Conservation (phyloP, 768 basidiomycete genomes). For the Hygrophoropsis aurantiaca region DNA sequence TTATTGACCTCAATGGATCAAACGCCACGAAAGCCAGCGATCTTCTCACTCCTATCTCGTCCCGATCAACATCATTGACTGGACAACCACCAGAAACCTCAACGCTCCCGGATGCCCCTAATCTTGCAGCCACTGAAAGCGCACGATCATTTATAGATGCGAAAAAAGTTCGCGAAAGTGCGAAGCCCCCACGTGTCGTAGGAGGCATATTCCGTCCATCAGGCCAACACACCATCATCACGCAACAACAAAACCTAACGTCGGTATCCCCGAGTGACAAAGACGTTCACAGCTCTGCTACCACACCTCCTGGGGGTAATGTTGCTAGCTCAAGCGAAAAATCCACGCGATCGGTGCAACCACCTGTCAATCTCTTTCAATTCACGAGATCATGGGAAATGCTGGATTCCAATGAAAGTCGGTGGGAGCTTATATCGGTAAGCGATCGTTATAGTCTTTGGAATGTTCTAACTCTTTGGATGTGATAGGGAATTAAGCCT, state of each 20-base stretch:
- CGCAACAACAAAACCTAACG: slow-evolving; percentile 23
- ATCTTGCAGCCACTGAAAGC: slow-evolving; percentile 2
- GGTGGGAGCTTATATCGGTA: slow-evolving; percentile 63
- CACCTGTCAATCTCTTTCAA: slow-evolving; percentile 53
- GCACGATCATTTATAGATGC: slow-evolving; percentile 55
- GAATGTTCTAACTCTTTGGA: neutral
- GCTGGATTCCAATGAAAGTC: slow-evolving; percentile 37
- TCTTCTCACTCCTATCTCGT: slow-evolving; percentile 40
- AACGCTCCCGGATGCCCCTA: slow-evolving; percentile 11
- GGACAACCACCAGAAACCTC: slow-evolving; percentile 10
- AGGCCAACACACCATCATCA: slow-evolving; percentile 61
- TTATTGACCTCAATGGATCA: slow-evolving; percentile 2
- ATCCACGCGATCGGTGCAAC: slow-evolving; percentile 15
- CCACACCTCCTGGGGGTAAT: too few species aligned
- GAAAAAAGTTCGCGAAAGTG: slow-evolving; percentile 52
- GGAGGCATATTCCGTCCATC: slow-evolving; percentile 73
- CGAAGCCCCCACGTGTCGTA: slow-evolving; percentile 48
- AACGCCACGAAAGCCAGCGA: slow-evolving; percentile 13
- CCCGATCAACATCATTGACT: slow-evolving; percentile 23
- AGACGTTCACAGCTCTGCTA: too few species aligned
- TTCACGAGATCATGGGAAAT: slow-evolving; percentile 63
- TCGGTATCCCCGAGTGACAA: neutral
- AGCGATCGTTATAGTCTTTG: slow-evolving; percentile 21
- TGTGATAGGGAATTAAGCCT: slow-evolving; percentile 53
- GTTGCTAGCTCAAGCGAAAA: neutral